Evolutionary conservation across 208 protist genomes (phyloP), one percentile per base, ranked within the genome.

Genomic region (Leishmania mexicana): DNA sequence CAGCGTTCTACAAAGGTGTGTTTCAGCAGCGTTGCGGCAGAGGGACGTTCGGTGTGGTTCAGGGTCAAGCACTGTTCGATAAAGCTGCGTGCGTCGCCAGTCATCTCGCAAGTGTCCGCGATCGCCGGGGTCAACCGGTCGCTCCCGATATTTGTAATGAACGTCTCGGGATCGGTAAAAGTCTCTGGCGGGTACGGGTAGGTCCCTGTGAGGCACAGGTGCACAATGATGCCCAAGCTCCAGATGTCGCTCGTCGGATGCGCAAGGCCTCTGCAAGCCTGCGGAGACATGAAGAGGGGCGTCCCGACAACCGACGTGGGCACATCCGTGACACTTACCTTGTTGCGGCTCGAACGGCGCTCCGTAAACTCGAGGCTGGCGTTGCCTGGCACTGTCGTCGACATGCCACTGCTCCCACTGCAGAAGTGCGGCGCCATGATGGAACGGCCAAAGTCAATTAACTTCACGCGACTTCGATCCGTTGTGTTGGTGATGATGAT

Each of bases 271-370:
- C 76, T 64, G 65, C 91, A 95, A 5, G 93, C 92, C 81, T 97
- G 86, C 35, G 94, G 94, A 0, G 94, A 94, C 91, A 97, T 95
- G 79, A 91, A 97, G 31, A 92, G 53, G 5, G 94, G 92, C 1
- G 92, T 96, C 45, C 94, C 94, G 45, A 90, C 90, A 0, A 94
- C 83, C 2, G 78, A 38, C 28, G 57, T 57, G 11, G 60, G 40
- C 1, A 74, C 45, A 35, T 42, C 67, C 1, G 53, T 38, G 57
- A 1, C 60, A 45, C 35, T 49, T 71, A 45, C 64, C 40, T 35
- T 72, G 53, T 31, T 31, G 45, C 64, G 64, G 40, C 38, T n/a
- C 21, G 49, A 79, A 65, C 49, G 58, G 28, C 21, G 7, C 10
- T 75, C 51, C 8, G 75, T 13, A n/a, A 49, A n/a, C 40, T 68